Evolutionary conservation across 2,329 filamentous ascomycete species (phyloP), one percentile per base, ranked within the genome.

Genomic region (Aureobasidium sp.): DNA sequence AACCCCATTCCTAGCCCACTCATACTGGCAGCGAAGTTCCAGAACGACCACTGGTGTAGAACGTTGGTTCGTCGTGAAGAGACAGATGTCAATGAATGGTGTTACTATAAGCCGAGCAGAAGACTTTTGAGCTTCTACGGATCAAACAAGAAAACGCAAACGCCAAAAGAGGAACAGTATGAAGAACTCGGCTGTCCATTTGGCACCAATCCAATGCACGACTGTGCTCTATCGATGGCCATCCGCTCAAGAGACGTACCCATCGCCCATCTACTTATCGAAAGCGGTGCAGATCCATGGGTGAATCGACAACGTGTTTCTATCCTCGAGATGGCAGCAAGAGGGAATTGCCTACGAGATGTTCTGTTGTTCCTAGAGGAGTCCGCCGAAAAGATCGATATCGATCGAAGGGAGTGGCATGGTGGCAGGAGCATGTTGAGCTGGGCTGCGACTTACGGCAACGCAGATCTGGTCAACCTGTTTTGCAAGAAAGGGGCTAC

Each of bases 261-360:
- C 25, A 59, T 59, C 25, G 14, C 42, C 16, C 44, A 36, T 29
- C 11, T 59, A 8, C 57, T 59, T 9, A 42, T 59, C 27, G 57
- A 59, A n/a, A 49, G 13, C 16, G 57, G 57, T 3, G 57, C 57
- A 36, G 57, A 59, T 13, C 57, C 57, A 11, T 59, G 57, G 57
- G 44, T 50, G 25, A 59, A 59, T 34, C 44, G 57, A 50, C 44
- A 59, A 50, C 36, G 27, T n/a, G 27, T 59, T 11, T 59, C 57
- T 4, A 45, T 50, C n/a, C 16, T 59, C 7, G 45, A 50, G 27
- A 3, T 50, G n/a, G 44, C 57, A 32, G 45, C 57, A 9, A 41
- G 11, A 41, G 14, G 32, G 10, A 32, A 27, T 0, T 41, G 25
- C 9, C 37, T 59, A n/a, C 34, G n/a, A 34, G 45, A 59, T 14